phyloP scores from a whole-genome alignment of 2,329 filamentous ascomycete species.

The Penicillium sp. region DNA sequence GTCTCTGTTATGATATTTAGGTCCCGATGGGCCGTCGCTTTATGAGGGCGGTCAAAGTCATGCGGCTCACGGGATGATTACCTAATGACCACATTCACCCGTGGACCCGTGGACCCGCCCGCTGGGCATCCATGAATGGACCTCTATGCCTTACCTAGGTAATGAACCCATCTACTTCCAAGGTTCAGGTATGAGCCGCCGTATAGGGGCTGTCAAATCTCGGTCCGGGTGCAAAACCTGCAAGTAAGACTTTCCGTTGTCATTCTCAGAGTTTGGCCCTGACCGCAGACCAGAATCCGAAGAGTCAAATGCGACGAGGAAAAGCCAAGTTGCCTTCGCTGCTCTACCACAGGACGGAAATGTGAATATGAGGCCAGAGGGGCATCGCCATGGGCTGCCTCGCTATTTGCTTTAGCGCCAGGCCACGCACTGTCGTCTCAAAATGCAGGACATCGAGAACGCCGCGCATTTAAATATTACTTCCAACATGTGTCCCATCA shows the following conservation, averaged over 20 bases:
- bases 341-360: conserved; percentile 16
- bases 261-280: background rate
- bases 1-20: background rate
- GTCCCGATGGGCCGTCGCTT: background rate
- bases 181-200: background rate
- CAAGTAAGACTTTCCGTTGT: conserved; percentile 13
- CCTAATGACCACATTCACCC: too few relatives aligned
- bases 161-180: background rate
- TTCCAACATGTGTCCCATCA: conserved; percentile 16
- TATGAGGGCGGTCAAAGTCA: background rate
- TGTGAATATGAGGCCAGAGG: conserved; percentile 16
- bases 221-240: conserved; percentile 18
- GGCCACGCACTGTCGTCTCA: conserved; percentile 2
- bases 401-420: background rate
- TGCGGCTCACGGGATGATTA: too few relatives aligned
- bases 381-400: background rate
- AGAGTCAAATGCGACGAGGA: conserved; percentile 28
- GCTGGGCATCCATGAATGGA: too few relatives aligned
- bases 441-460: conserved; percentile 12
- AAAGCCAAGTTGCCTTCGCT: conserved; percentile 21
- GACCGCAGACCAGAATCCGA: conserved; percentile 9
- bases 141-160: background rate
- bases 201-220: conserved; percentile 12
- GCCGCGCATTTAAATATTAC: conserved; percentile 28
- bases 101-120: too few relatives aligned